Evolutionary conservation across 805 yeast species (phyloP).

Genomic region (Spathaspora girioi): DNA sequence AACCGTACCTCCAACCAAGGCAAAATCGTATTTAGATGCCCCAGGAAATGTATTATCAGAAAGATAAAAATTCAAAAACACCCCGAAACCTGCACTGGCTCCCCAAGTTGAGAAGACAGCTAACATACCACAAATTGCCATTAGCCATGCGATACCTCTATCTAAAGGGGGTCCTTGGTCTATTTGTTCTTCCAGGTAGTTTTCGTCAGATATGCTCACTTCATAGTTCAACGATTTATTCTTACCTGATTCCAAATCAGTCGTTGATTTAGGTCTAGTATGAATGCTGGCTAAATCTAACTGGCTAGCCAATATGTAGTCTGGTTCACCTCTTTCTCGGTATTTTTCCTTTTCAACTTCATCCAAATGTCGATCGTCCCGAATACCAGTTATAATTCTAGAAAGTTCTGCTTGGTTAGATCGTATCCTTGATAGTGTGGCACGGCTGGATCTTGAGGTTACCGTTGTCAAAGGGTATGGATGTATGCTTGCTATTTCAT

Average conservation of each 20-base stretch:
- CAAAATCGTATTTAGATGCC: constrained; percentile 43
- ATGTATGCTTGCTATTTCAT: not conserved
- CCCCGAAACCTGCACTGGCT: constrained; percentile 55
- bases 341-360: constrained; percentile 10
- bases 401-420: constrained; percentile 15
- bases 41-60: constrained; percentile 32
- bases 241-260: constrained; percentile 5
- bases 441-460: not conserved
- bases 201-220: not conserved
- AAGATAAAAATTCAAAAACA: constrained; percentile 51
- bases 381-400: constrained; percentile 16
- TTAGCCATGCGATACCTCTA: constrained; percentile 53
- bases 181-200: constrained; percentile 1
- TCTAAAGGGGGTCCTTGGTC: constrained; percentile 24
- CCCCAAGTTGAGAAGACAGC: constrained; percentile 53
- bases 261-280: constrained; percentile 1
- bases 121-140: constrained; percentile 46
- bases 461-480: not conserved
- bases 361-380: constrained; percentile 20
- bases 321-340: constrained; percentile 10
- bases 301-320: constrained; percentile 14
- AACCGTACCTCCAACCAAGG: constrained; percentile 49
- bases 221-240: not conserved
- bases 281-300: constrained; percentile 11
- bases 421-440: constrained; percentile 4